Conservation (phyloP, 2,329 filamentous ascomycete genomes). For the Monosporascus sp. region DNA sequence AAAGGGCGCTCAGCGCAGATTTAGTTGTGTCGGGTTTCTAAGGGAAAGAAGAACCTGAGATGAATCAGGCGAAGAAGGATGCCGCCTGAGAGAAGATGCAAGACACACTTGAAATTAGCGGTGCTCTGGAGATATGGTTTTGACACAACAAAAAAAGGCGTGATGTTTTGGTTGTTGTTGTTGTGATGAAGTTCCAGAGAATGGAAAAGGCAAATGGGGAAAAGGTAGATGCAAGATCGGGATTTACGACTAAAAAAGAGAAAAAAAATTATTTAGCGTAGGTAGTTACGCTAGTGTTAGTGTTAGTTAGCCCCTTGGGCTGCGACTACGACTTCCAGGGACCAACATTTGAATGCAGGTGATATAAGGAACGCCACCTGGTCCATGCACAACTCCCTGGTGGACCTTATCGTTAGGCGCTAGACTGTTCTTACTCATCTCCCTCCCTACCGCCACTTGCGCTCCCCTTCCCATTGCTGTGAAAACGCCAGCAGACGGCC, state of each 20-base stretch:
- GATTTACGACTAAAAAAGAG: background rate
- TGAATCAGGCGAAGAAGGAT: conserved; percentile 1
- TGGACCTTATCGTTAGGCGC: no score
- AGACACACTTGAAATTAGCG: background rate
- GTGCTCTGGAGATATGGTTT: background rate
- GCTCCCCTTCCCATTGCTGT: no score
- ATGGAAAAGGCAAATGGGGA: conserved; percentile 8
- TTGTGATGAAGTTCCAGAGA: conserved; percentile 1
- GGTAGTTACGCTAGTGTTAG: background rate
- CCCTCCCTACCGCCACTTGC: no score
- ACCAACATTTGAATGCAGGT: background rate
- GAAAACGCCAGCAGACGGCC: no score
- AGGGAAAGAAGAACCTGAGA: background rate
- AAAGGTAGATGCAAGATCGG: conserved; percentile 6
- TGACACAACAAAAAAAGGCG: background rate
- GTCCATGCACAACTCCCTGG: no score
- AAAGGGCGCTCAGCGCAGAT: conserved; percentile 18
- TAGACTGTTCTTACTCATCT: no score
- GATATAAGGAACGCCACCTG: no score
- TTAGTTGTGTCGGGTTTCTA: background rate
- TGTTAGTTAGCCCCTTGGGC: background rate
- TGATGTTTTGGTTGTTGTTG: background rate
- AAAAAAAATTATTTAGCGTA: background rate
- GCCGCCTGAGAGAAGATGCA: background rate
- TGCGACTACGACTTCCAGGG: background rate